A percentile compares a stretch with the other conserved stretches of the same genome.
phyloP scores from a whole-genome alignment of 345 rosid genomes.

The Noccaea bulbosa region DNA sequence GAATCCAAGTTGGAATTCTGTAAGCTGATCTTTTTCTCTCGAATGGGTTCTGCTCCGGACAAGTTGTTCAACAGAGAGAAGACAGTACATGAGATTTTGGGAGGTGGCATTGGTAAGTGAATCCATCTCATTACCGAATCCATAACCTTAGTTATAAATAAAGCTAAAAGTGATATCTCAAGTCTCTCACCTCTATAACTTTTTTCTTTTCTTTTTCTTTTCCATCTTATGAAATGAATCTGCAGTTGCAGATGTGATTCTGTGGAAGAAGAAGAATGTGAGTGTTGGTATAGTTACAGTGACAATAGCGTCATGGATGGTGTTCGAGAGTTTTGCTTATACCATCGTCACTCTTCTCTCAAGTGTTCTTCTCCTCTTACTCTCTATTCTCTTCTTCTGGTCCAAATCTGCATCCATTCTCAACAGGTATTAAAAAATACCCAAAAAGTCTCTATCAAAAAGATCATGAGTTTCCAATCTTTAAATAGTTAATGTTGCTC shows the following conservation, averaged over 20 bases:
- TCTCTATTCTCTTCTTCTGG: constrained; percentile 82
- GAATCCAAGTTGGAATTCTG: constrained; percentile 36
- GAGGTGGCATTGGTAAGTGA: constrained; percentile 76
- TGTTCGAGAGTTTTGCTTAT: constrained; percentile 84
- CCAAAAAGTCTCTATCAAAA: background rate
- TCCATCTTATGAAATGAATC: constrained; percentile 38
- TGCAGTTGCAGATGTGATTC: constrained; percentile 88
- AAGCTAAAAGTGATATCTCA: background rate
- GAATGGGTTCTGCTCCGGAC: constrained; percentile 62
- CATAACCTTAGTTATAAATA: background rate
- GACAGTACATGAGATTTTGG: constrained; percentile 78
- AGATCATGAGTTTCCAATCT: background rate
- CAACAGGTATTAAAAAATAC: constrained; percentile 55
- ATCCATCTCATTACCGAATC: constrained; percentile 5
- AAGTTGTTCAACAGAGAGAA: constrained; percentile 69
- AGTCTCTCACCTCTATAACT: constrained; percentile 11
- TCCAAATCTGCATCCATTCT: constrained; percentile 96
- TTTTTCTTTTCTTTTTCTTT: background rate
- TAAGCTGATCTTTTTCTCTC: constrained; percentile 21
- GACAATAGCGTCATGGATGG: constrained; percentile 80
- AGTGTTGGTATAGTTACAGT: constrained; percentile 67
- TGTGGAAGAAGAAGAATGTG: constrained; percentile 78
- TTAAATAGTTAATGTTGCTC: background rate
- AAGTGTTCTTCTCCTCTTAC: constrained; percentile 84
- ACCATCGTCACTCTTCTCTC: constrained; percentile 83